Conservation (phyloP, 1,284 basidiomycete genomes). For the Tylopilus orsonianus region DNA sequence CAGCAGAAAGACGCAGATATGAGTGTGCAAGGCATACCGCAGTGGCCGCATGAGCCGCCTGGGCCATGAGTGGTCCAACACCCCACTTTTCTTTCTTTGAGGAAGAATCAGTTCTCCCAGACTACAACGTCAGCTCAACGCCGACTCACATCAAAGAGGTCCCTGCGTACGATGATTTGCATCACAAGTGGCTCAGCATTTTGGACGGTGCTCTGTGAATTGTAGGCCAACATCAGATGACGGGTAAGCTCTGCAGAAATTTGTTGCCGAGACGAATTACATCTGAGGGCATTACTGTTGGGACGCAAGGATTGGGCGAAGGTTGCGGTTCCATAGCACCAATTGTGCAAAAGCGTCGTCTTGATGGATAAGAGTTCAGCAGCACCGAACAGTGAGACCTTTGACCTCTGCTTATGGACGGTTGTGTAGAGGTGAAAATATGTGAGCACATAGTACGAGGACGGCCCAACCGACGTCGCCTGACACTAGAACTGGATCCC, state of each 20-base stretch:
- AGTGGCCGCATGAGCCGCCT: conserved; percentile 52
- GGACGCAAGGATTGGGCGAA: background rate
- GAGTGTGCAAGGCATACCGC: conserved; percentile 35
- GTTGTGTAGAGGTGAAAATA: too few species aligned
- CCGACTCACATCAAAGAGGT: conserved; percentile 41
- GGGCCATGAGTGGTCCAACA: conserved; percentile 55
- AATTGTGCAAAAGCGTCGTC: background rate
- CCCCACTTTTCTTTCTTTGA: conserved; percentile 47
- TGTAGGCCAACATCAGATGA: background rate
- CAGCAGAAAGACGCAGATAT: background rate
- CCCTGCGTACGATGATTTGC: conserved; percentile 47
- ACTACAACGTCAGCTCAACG: background rate
- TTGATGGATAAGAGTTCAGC: too few species aligned
- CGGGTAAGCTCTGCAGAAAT: background rate
- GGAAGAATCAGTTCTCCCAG: conserved; percentile 1
- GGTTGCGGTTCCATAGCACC: conserved; percentile 9
- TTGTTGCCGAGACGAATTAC: conserved; percentile 2
- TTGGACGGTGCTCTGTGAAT: background rate
- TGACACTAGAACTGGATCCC: too few species aligned
- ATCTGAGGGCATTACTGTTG: background rate
- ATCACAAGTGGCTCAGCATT: conserved; percentile 37
- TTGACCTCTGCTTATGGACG: too few species aligned
- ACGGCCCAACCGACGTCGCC: too few species aligned
- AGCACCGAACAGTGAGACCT: too few species aligned
- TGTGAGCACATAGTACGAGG: too few species aligned